A percentile compares a stretch with the other conserved stretches of the same genome.
Conservation (phyloP, 1,284 basidiomycete species). For the Porogramme epimiltina region DNA sequence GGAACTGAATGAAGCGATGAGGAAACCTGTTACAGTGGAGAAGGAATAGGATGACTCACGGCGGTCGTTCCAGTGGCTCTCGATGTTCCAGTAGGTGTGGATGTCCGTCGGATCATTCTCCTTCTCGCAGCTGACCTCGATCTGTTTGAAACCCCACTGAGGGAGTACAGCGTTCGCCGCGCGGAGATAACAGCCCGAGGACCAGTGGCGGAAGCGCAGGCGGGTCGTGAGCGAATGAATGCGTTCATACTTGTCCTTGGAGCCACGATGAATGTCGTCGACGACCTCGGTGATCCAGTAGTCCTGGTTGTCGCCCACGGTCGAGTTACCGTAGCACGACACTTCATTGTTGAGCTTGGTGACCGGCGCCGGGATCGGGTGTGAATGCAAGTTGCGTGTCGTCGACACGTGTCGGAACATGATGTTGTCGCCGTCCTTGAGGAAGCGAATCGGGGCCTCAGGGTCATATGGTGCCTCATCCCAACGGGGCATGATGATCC, state of each 20-base stretch:
- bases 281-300: conserved; percentile 95
- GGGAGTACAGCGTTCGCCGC: conserved; percentile 91
- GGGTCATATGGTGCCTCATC: conserved; percentile 67
- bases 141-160: conserved; percentile 99
- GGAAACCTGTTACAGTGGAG: background rate
- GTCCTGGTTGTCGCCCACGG: conserved; percentile 87
- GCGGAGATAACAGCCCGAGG: conserved; percentile 85
- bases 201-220: conserved; percentile 81
- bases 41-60: conserved; percentile 63
- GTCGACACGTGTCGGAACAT: conserved; percentile 85
- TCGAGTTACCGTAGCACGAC: conserved; percentile 88
- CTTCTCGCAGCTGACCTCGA: conserved; percentile 94
- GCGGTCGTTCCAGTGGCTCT: conserved; percentile 94
- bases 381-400: conserved; percentile 92
- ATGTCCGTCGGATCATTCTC: conserved; percentile 82
- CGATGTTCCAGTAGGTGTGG: conserved; percentile 98
- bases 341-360: conserved; percentile 93
- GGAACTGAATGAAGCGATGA: conserved; percentile 61
- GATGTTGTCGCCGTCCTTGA: conserved; percentile 80
- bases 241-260: conserved; percentile 57
- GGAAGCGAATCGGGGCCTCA: conserved; percentile 67
- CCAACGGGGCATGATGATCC: conserved; percentile 84
- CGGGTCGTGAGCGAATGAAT: conserved; percentile 92
- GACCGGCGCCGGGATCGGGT: conserved; percentile 85
- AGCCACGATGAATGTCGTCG: conserved; percentile 78